Conservation (phyloP, 2,329 filamentous ascomycete genomes). For the Fusarium bactridioides region DNA sequence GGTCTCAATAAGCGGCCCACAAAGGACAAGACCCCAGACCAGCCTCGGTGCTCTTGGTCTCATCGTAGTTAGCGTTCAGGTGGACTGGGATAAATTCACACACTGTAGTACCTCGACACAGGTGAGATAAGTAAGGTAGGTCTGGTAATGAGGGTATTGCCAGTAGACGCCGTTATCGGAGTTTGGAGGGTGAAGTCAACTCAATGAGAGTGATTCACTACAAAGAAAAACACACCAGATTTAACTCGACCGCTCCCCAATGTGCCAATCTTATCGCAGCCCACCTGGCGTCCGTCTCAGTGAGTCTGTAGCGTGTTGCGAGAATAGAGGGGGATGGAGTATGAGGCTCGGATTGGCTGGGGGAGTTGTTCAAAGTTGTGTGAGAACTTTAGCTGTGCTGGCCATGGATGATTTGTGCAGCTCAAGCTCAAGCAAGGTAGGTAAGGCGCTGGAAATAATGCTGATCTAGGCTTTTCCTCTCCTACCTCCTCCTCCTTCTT, state of each 20-base stretch:
- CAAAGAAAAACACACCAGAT: too few species aligned
- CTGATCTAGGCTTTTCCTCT: not conserved
- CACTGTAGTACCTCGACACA: not conserved
- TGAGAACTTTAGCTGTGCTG: slow-evolving; percentile 31
- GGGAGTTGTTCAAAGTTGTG: slow-evolving; percentile 34
- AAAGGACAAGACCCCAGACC: slow-evolving; percentile 17
- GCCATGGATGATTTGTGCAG: slow-evolving; percentile 36
- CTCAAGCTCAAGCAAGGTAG: slow-evolving; percentile 4
- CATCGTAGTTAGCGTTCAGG: slow-evolving; percentile 17
- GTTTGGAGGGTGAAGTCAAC: not conserved
- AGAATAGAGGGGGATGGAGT: slow-evolving; percentile 17
- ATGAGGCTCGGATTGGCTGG: slow-evolving; percentile 30
- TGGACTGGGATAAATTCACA: not conserved
- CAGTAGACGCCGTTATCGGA: not conserved
- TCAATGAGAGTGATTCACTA: not conserved
- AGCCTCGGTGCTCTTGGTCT: slow-evolving; percentile 11
- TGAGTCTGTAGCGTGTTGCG: slow-evolving; percentile 20
- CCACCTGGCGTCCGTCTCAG: not conserved
- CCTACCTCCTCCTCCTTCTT: slow-evolving; percentile 22
- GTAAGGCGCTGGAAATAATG: slow-evolving; percentile 18
- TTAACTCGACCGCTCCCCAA: not conserved
- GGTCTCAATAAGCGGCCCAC: slow-evolving; percentile 21
- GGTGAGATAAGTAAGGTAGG: not conserved
- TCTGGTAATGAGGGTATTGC: not conserved
- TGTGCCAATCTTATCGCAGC: not conserved